Base-by-base conservation (phyloP, 208 protist species). In the Crithidia sp. region DNA sequence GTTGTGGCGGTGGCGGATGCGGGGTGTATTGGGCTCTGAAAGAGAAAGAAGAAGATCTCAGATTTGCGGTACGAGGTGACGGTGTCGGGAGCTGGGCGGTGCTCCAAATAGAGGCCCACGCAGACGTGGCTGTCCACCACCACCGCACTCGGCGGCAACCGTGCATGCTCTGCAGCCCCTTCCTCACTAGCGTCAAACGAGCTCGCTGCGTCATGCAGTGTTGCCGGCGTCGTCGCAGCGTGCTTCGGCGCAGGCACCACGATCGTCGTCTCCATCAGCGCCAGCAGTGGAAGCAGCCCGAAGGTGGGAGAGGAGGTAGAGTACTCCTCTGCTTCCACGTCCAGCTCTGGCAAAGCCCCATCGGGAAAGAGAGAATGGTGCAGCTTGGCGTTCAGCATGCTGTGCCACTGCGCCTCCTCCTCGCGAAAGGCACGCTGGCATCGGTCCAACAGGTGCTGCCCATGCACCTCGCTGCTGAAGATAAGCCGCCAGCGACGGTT, bases 401-500 rank as follows among this genome's bases (percentile, higher is more conserved):
- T 43, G 10, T 36, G 70, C 70, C 70, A 75, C 60, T 57, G 70
- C 60, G 19, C 49, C 52, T 60, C 70, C 52, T 75, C 70, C 36
- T 75, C 60, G 40, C 5, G 60, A 14, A 75, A 75, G 4, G 55
- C 70, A 12, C 61, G 70, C 53, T 67, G 49, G 13, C 70, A 75
- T 43, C 52, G 60, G 39, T 75, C 70, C 9, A 64, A 5, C 6
- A 75, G 10, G 9, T 67, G 70, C 45, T 39, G 36, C 41, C 70
- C 61, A 53, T 66, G 70, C 49, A 75, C 70, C 16, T 75, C 70
- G 44, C 70, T 75, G 70, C 70, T 75, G 53, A 68, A 75, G 60
- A 67, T 60, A 52, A 75, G 70, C 0, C 70, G 70, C 70, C 70
- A 75, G 50, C 70, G 70, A 7, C 70, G 70, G n/a, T 75, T 59